These are phyloP conservation scores for Backusella tuberculispora DNA, from an alignment of 192 early-diverging fungal species.

Conservation along the genomic window DNA sequence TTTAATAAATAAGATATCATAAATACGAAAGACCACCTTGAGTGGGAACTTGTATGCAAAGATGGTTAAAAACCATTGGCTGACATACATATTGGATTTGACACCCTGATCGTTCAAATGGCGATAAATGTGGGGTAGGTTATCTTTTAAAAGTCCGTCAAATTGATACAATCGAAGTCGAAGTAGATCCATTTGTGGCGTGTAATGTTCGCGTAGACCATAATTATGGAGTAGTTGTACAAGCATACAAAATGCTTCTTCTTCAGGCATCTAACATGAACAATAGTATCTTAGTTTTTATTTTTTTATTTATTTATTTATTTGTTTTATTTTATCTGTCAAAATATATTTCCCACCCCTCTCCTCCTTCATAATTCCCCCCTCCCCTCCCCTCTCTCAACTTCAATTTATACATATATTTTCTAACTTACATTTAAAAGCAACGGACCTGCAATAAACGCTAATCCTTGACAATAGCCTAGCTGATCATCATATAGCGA, in stretches of 20 bases:
- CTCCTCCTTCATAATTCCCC: no score
- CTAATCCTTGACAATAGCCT: slow-evolving; percentile 97
- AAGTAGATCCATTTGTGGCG: slow-evolving; percentile 86
- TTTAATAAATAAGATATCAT: slow-evolving; percentile 92
- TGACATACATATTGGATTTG: slow-evolving; percentile 90
- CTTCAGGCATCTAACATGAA: slow-evolving; percentile 87
- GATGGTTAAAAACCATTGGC: slow-evolving; percentile 98
- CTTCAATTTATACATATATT: no score
- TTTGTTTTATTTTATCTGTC: not conserved
- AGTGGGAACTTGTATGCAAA: slow-evolving; percentile 98
- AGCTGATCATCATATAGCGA: slow-evolving; percentile 89
- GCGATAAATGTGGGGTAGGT: slow-evolving; percentile 73
- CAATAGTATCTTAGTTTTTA: not conserved
- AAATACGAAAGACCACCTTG: slow-evolving; percentile 83
- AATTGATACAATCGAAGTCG: slow-evolving; percentile 89
- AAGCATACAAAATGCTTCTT: slow-evolving; percentile 93
- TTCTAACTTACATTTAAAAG: slow-evolving; percentile 75
- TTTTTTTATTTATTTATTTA: no score
- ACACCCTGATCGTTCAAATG: slow-evolving; percentile 87
- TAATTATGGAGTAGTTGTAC: slow-evolving; percentile 89
- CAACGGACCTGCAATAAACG: slow-evolving; percentile 90
- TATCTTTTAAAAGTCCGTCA: slow-evolving; percentile 82
- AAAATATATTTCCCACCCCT: no score
- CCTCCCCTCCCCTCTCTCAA: no score
- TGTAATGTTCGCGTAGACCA: slow-evolving; percentile 84